Conservation (phyloP, 768 basidiomycete genomes). For the Tylopilus sp. region DNA sequence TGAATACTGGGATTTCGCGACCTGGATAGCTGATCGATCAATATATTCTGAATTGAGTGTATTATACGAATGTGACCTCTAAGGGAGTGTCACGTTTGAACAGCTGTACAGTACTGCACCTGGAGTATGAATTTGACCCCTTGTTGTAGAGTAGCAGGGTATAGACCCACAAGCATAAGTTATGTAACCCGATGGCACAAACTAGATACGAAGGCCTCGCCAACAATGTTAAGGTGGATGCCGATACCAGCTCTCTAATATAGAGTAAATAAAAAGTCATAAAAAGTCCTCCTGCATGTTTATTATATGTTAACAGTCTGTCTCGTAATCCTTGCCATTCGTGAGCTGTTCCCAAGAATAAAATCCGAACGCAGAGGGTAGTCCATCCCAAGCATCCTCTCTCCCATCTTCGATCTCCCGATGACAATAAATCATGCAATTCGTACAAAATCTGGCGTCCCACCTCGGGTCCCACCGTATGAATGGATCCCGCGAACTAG, state of each 20-base stretch:
- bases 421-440: constrained; percentile 21
- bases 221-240: too few relatives aligned
- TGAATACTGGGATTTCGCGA: too few relatives aligned
- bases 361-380: constrained; percentile 22
- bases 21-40: too few relatives aligned
- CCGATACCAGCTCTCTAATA: not conserved
- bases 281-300: not conserved
- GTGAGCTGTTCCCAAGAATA: constrained; percentile 9
- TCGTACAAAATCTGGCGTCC: constrained; percentile 20
- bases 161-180: too few relatives aligned
- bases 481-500: constrained; percentile 20
- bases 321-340: constrained; percentile 4
- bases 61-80: too few relatives aligned
- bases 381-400: constrained; percentile 21
- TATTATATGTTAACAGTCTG: constrained; percentile 1
- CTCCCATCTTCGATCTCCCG: constrained; percentile 26
- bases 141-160: too few relatives aligned
- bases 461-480: constrained; percentile 21
- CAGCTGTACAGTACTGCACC: too few relatives aligned
- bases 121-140: too few relatives aligned
- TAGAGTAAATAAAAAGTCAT: constrained; percentile 6
- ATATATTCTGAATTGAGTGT: too few relatives aligned
- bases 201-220: too few relatives aligned
- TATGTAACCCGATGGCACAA: too few relatives aligned
- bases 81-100: too few relatives aligned